Evolutionary conservation across 2,329 filamentous ascomycete species (phyloP), one percentile per base, ranked within the genome.

Genomic region (Phialophora verrucosa): DNA sequence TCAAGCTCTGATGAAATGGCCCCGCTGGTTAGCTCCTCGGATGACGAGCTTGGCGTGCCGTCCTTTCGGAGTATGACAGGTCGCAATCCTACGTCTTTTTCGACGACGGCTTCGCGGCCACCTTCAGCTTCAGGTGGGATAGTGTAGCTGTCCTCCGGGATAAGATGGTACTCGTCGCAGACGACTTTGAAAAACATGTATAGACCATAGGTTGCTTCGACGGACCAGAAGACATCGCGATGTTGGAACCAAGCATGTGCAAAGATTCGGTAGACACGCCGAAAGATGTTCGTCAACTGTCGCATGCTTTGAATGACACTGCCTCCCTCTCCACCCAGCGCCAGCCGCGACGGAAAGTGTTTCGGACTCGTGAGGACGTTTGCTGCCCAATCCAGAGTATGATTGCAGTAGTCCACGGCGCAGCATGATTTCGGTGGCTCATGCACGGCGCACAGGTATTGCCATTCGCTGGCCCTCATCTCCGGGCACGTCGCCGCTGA

Each of bases 221-320:
- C 90, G 49, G 91, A 88, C 93, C 94, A 98, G 78, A 98, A 99
- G 61, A 97, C 92, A 63, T 91, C 90, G 54, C 93, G 88, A 78
- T 99, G 95, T 80, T 97, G 93, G 78, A 97, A 99, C 95, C 95
- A 99, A 7, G 95, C 95, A 77, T 99, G 95, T 55, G 95, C 95
- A 76, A 98, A 99, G 79, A 99, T 98, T 67, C 95, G 88, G 78
- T 99, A 96, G 58, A 98, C 87, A 14, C 95, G 87, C 63, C 95
- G 87, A 79, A 99, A 98, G 64, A 99, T 94, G 77, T 97, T 98
- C 73, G 94, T 91, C 66, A 99, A 83, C 77, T 96, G 94, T 78
- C 78, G 75, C 78, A 81, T 79, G 70, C 79, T 80, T n/a, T 79
- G 76, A 67, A 80, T 78, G 0, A 77, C 75, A 2, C 78, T 79